Evolutionary conservation across 2,329 filamentous ascomycete genomes (phyloP), one percentile per base, ranked within the genome.

Genomic region (Aspergillus fijiensis): DNA sequence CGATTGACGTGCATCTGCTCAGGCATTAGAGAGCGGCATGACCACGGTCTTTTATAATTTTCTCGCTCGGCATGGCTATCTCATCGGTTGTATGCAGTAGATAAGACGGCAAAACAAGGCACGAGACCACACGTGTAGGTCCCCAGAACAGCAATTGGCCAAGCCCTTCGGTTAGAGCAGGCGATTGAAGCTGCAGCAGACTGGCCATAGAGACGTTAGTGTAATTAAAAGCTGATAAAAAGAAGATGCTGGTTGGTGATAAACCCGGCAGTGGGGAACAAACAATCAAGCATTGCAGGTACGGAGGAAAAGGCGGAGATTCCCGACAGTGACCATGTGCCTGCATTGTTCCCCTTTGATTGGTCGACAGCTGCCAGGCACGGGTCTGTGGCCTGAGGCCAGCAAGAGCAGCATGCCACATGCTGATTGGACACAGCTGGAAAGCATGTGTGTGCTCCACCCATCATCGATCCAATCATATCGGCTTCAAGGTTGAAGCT

Each of bases 121-220:
- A 25, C 10, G 27, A 25, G 16, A 23, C 47, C 52, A 60, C 58
- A 60, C 58, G 58, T 60, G 58, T 48, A 60, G 27, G 39, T 60
- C 27, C 45, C 21, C n/a, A 35, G 48, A 42, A 14, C 35, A 48
- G 35, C 54, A 55, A 60, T 60, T 60, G 58, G 58, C 58, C 83
- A 23, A 85, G 75, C 5, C 14, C 39, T 6, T 45, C 39, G 39
- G 39, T 6, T 45, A 45, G 14, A 45, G 39, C 39, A 19, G 16
- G 3, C 39, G 6, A 16, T 7, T n/a, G 19, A 6, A 45, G 39
- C 16, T 45, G 39, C 39, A 45, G 14, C 5, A 19, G 39, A 16
- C 6, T 45, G 16, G 16, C 33, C 39, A 9, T 29, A 29, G 2
- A 10, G 27, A 10, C 39, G 2, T 45, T 16, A 45, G 14, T 9